Base-by-base conservation (phyloP, 2,329 filamentous ascomycete species). In the Trichoderma sp. region DNA sequence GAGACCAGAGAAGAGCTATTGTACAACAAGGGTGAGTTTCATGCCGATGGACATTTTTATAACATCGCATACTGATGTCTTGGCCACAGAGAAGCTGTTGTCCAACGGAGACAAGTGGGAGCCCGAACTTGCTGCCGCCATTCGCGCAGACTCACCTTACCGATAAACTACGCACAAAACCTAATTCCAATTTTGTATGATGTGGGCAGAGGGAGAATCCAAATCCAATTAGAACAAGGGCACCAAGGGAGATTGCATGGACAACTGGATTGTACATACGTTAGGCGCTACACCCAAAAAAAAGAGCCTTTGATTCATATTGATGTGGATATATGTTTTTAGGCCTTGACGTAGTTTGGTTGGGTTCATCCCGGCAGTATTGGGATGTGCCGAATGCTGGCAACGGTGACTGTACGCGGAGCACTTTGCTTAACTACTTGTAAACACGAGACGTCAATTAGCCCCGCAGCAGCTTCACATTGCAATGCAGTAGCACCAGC, bases 91-190 rank as follows among this genome's bases (percentile, higher is more conserved):
- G 85, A 97, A 97, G 83, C 83, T 97, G 73, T 82, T 97, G 72
- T 84, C 92, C 74, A 97, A 97, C 78, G 93, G 94, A 76, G 94
- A 96, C 84, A 95, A 94, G 83, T 99, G 96, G 96, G 96, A 99
- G 85, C 94, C 96, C 8, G 96, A 99, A 83, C 86, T 99, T 77
- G 95, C 95, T 1, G 95, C 96, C 69, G 90, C 89, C 74, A 96
- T 96, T 79, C 90, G 94, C 77, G 96, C 96, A 71, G 96, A 99
- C 85, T 90, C 94, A 67, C 95, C 95, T 63, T 98, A 94, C 84
- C 88, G 92, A 86, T 95, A 90, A 81, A 74, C 69, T 51, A 52
- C 32, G 52, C 55, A n/a, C 39, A 61, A 59, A n/a, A 51, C 6
- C 37, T 58, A 58, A 68, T 51, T 70, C 58, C 37, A 43, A 49